Conservation (phyloP, 495 filamentous ascomycete genomes). For the Geopyxis carbonaria region DNA sequence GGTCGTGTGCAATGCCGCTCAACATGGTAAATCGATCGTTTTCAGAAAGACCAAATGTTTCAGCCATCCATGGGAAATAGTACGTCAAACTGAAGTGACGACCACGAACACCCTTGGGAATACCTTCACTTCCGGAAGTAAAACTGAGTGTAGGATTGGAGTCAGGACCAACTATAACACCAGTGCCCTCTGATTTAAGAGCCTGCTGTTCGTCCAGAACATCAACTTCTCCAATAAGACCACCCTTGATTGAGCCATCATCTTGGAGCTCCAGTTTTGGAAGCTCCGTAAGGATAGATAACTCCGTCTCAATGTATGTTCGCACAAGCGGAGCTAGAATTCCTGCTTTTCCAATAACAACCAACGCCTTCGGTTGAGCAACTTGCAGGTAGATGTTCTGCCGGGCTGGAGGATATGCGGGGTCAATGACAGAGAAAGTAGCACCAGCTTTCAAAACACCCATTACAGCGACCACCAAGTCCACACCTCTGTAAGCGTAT, state of each 20-base stretch:
- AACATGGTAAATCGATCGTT: slow-evolving; percentile 75
- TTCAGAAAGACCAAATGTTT: slow-evolving; percentile 55
- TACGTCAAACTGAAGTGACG: slow-evolving; percentile 75
- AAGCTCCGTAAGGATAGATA: slow-evolving; percentile 57
- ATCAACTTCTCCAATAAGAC: slow-evolving; percentile 46
- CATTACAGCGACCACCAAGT: slow-evolving; percentile 50
- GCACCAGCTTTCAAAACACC: slow-evolving; percentile 47
- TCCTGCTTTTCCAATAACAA: slow-evolving; percentile 65
- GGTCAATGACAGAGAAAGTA: slow-evolving; percentile 72
- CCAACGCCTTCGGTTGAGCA: slow-evolving; percentile 58
- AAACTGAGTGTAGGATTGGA: slow-evolving; percentile 69
- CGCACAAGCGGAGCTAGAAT: slow-evolving; percentile 48
- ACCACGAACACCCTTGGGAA: slow-evolving; percentile 73
- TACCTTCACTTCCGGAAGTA: slow-evolving; percentile 71
- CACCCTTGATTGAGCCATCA: slow-evolving; percentile 58
- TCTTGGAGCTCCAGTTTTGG: slow-evolving; percentile 58
- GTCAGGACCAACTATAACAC: slow-evolving; percentile 77
- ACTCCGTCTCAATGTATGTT: slow-evolving; percentile 53
- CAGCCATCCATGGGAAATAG: slow-evolving; percentile 87
- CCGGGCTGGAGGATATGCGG: slow-evolving; percentile 68
- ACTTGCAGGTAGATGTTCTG: slow-evolving; percentile 89
- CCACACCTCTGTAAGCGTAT: slow-evolving; percentile 65
- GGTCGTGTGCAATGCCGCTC: slow-evolving; percentile 73
- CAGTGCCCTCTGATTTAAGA: slow-evolving; percentile 41
- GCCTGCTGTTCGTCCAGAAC: slow-evolving; percentile 39